Conservation (phyloP, 1,139 yeast species). For the Suzukiozyma palmioleophila region DNA sequence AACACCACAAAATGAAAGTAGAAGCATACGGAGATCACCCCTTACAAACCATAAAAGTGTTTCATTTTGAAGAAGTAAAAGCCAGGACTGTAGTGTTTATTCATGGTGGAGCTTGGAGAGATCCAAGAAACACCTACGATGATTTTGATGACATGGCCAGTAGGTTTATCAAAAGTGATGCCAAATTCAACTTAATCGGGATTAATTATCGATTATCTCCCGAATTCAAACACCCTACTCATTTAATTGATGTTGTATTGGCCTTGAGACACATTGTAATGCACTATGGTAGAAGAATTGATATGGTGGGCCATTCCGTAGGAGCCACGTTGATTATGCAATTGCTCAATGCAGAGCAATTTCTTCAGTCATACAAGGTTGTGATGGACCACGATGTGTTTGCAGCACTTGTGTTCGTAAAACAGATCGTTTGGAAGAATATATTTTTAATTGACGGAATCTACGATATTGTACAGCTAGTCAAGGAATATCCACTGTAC, state of each 20-base stretch:
- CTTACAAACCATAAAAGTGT: slow-evolving; percentile 21
- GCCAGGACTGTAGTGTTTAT: slow-evolving; percentile 42
- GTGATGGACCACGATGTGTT: slow-evolving; percentile 2
- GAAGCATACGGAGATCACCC: slow-evolving; percentile 20
- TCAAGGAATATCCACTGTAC: slow-evolving; percentile 35
- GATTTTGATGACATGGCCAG: slow-evolving; percentile 46
- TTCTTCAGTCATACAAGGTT: background rate
- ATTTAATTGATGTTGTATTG: slow-evolving; percentile 49
- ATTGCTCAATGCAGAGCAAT: slow-evolving; percentile 27
- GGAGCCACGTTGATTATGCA: slow-evolving; percentile 74
- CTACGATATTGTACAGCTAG: slow-evolving; percentile 25
- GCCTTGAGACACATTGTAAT: slow-evolving; percentile 36
- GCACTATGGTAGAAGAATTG: slow-evolving; percentile 6
- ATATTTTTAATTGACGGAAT: slow-evolving; percentile 37
- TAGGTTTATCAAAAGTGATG: slow-evolving; percentile 8
- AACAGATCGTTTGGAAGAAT: slow-evolving; percentile 8
- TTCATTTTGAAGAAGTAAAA: slow-evolving; percentile 12
- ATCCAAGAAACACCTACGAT: slow-evolving; percentile 52
- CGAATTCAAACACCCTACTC: slow-evolving; percentile 57
- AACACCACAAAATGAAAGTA: background rate
- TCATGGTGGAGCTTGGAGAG: slow-evolving; percentile 93
- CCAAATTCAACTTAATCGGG: slow-evolving; percentile 29
- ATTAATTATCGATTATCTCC: slow-evolving; percentile 72
- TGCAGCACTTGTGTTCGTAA: slow-evolving; percentile 2
- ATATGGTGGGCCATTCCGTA: slow-evolving; percentile 72